Conservation (phyloP, 352 stramenopile species). For the Aphanomyces euteiches region DNA sequence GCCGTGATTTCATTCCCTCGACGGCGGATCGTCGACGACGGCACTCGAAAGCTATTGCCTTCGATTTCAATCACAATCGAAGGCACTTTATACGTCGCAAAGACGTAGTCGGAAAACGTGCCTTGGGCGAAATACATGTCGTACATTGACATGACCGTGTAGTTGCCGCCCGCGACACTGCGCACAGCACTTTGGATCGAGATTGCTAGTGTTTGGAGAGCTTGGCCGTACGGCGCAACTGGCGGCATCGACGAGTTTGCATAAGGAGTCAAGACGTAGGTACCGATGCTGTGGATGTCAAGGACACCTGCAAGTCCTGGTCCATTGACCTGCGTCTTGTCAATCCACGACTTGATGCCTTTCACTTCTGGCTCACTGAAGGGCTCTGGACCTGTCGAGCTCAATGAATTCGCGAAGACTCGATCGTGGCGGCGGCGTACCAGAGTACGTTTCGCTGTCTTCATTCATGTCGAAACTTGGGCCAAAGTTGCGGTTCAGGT, state of each 20-base stretch:
- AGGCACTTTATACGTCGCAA: constrained; percentile 30
- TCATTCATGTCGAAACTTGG: constrained; percentile 17
- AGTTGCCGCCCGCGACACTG: constrained; percentile 22
- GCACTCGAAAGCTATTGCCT: constrained; percentile 32
- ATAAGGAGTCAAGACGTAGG: constrained; percentile 61
- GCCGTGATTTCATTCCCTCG: constrained; percentile 34
- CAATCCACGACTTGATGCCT: neutral
- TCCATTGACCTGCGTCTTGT: constrained; percentile 2
- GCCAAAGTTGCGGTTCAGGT: constrained; percentile 42
- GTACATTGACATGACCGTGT: constrained; percentile 26
- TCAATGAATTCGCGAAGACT: neutral
- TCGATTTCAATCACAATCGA: constrained; percentile 37
- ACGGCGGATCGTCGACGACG: constrained; percentile 33
- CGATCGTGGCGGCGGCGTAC: neutral
- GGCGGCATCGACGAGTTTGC: constrained; percentile 43
- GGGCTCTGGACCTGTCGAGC: neutral
- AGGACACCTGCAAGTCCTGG: constrained; percentile 43
- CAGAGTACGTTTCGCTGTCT: neutral
- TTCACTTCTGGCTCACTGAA: constrained; percentile 17
- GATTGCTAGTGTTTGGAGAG: constrained; percentile 30
- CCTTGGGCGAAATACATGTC: constrained; percentile 37
- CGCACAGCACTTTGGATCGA: constrained; percentile 31
- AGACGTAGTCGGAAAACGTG: constrained; percentile 36
- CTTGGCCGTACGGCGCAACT: constrained; percentile 27
- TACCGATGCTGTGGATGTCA: constrained; percentile 63